These are phyloP conservation scores for Triticum turgidum DNA, from an alignment of 176 grass and related monocot species.

Conservation along the genomic window DNA sequence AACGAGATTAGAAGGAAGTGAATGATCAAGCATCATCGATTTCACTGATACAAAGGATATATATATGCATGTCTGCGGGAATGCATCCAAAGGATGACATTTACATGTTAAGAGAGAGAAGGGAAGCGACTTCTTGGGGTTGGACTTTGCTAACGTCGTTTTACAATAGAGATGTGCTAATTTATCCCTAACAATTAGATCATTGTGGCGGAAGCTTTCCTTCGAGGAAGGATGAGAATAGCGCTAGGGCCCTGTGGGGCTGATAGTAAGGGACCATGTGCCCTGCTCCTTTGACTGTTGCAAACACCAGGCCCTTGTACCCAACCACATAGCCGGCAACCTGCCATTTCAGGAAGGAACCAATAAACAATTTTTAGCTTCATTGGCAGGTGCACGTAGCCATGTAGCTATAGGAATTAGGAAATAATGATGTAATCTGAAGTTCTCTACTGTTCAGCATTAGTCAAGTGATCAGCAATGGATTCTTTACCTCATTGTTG, in stretches of 20 bases:
- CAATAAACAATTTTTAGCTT: background rate
- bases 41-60: background rate
- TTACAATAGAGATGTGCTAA: background rate
- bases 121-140: background rate
- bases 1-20: background rate
- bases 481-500: slow-evolving; percentile 41
- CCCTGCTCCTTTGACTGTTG: slow-evolving; percentile 58
- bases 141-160: background rate
- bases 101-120: background rate
- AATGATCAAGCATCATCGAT: background rate
- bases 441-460: slow-evolving; percentile 1
- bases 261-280: slow-evolving; percentile 70
- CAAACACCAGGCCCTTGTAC: slow-evolving; percentile 47
- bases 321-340: slow-evolving; percentile 60
- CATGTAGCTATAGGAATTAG: background rate
- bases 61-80: background rate
- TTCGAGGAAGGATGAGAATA: slow-evolving; percentile 56
- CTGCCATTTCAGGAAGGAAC: slow-evolving; percentile 27
- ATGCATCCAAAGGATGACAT: background rate
- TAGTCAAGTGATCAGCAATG: background rate
- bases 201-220: slow-evolving; percentile 52
- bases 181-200: background rate
- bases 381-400: background rate
- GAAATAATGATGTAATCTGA: slow-evolving; percentile 11
- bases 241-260: slow-evolving; percentile 53